A percentile compares a stretch with the other conserved stretches of the same genome.
Conservation (phyloP, 176 grass and related monocot species). For the Miscanthus lutarioriparius region DNA sequence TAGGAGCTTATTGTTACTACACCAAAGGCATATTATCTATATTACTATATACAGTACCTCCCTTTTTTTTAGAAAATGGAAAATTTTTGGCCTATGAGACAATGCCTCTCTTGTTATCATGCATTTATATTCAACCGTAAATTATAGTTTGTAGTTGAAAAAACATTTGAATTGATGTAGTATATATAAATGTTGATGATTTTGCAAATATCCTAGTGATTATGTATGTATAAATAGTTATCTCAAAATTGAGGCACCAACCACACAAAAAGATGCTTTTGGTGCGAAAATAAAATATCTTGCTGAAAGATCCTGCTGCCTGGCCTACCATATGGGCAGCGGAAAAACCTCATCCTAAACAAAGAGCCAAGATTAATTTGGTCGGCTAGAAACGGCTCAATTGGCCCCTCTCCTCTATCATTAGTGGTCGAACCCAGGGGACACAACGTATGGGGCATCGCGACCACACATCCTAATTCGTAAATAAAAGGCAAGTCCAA, state of each 20-base stretch:
- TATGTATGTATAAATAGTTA: background rate
- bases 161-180: background rate
- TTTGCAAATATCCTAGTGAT: background rate
- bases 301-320: slow-evolving; percentile 3
- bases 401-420: slow-evolving; percentile 42
- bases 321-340: background rate
- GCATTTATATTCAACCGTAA: background rate
- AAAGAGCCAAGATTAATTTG: slow-evolving; percentile 32
- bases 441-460: slow-evolving; percentile 44
- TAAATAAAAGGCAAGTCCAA: background rate
- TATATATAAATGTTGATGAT: background rate
- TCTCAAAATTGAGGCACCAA: background rate
- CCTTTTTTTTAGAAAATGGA: no score
- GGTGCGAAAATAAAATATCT: slow-evolving; percentile 36
- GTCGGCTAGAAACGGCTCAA: slow-evolving; percentile 45
- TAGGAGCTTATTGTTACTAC: background rate
- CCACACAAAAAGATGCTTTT: slow-evolving; percentile 22
- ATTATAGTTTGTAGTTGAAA: background rate
- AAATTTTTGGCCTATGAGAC: no score
- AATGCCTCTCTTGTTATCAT: background rate
- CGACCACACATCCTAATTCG: slow-evolving; percentile 37
- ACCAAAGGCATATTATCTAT: background rate
- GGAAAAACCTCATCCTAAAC: slow-evolving; percentile 46
- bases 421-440: slow-evolving; percentile 54
- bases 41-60: background rate